These are phyloP conservation scores for Phoma sp. DNA, from an alignment of 2,329 filamentous ascomycete genomes.

Conservation along the genomic window DNA sequence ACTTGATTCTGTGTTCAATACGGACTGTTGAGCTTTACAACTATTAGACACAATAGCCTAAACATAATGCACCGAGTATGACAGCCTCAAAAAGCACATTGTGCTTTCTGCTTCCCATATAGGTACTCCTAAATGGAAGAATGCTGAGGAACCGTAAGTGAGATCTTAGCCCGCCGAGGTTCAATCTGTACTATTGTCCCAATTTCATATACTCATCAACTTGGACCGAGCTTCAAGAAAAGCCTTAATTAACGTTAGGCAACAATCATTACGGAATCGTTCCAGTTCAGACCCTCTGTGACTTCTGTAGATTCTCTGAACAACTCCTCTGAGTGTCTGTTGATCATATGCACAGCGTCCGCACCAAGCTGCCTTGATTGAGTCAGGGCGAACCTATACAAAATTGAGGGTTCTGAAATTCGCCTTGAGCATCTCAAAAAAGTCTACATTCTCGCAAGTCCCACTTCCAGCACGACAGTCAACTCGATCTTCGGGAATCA, in stretches of 20 bases:
- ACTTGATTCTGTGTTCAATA: too few species aligned
- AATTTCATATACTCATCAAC: too few species aligned
- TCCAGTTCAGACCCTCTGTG: slow-evolving; percentile 6
- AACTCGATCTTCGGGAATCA: slow-evolving; percentile 2
- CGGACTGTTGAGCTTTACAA: too few species aligned
- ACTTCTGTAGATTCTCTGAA: slow-evolving; percentile 4
- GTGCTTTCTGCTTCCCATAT: too few species aligned
- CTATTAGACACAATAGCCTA: too few species aligned
- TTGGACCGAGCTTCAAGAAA: neutral
- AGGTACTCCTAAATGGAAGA: too few species aligned
- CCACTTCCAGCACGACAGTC: slow-evolving; percentile 7
- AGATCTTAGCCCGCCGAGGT: too few species aligned
- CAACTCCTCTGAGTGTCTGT: neutral
- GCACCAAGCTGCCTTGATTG: slow-evolving; percentile 1
- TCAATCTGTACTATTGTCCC: too few species aligned
- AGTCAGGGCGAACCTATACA: slow-evolving; percentile 1
- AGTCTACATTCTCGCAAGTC: slow-evolving; percentile 10
- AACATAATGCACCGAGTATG: too few species aligned
- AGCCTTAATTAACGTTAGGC: neutral
- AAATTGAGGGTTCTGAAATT: slow-evolving; percentile 10
- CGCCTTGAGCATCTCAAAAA: slow-evolving; percentile 15
- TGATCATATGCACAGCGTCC: neutral
- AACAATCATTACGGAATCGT: slow-evolving; percentile 4
- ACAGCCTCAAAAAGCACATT: too few species aligned
- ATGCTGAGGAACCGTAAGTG: too few species aligned